Conservation (phyloP, 2,329 filamentous ascomycete genomes). For the Cercospora janseana region DNA sequence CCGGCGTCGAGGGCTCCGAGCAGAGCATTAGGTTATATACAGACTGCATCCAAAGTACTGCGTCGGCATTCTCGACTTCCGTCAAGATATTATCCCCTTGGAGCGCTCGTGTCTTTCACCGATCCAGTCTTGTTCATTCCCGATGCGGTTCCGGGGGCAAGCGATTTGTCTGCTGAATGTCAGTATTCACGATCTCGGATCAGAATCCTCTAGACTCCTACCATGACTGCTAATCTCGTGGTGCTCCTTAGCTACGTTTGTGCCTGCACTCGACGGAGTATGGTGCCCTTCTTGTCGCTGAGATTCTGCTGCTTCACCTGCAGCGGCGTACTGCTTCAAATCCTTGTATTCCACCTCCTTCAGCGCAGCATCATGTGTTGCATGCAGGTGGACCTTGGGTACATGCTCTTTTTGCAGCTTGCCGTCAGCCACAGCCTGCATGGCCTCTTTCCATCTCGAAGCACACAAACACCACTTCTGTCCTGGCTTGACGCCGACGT, state of each 20-base stretch:
- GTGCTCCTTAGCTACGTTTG: constrained; percentile 23
- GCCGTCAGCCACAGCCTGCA: constrained; percentile 19
- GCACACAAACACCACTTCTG: constrained; percentile 21
- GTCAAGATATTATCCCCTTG: constrained; percentile 11
- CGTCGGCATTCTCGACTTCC: neutral
- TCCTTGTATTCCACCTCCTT: constrained; percentile 22
- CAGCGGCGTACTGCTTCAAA: constrained; percentile 22
- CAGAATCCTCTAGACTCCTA: neutral
- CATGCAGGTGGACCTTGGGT: constrained; percentile 22
- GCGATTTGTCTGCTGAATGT: constrained; percentile 6
- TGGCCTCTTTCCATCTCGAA: constrained; percentile 19
- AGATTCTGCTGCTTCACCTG: constrained; percentile 20
- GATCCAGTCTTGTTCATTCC: constrained; percentile 14
- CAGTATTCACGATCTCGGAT: neutral
- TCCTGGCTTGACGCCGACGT: constrained; percentile 11
- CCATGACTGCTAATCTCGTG: constrained; percentile 23
- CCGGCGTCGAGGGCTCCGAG: no score
- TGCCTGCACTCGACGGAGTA: constrained; percentile 14
- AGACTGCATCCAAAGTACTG: no score
- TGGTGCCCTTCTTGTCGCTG: constrained; percentile 23
- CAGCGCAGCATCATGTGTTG: constrained; percentile 21
- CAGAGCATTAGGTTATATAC: no score
- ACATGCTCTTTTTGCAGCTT: constrained; percentile 19
- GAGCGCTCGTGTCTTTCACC: constrained; percentile 11
- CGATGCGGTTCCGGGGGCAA: constrained; percentile 21